phyloP scores from a whole-genome alignment of 345 rosid species.

The Capsella bursapastoris region DNA sequence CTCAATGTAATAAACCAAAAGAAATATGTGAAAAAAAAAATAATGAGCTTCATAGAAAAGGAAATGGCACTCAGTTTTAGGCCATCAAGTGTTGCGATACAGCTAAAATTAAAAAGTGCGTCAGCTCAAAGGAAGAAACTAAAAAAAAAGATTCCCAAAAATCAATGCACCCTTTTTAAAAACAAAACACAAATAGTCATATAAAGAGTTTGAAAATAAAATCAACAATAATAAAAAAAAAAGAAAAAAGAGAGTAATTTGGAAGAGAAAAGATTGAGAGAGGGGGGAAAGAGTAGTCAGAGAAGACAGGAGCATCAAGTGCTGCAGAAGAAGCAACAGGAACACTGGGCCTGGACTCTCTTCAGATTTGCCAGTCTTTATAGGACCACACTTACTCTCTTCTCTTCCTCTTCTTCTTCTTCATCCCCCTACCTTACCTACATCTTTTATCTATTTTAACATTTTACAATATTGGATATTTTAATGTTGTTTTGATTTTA shows the following conservation, averaged over 20 bases:
- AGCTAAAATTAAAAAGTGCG: constrained; percentile 40
- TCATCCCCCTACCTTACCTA: not conserved
- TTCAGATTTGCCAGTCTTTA: constrained; percentile 48
- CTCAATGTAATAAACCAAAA: constrained; percentile 3
- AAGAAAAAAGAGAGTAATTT: too few species aligned
- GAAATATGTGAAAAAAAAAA: not conserved
- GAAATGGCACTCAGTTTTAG: constrained; percentile 48
- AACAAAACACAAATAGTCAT: not conserved
- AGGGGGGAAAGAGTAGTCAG: constrained; percentile 44
- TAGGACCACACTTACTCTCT: constrained; percentile 37
- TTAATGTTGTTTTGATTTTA: constrained; percentile 48
- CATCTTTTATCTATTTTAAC: constrained; percentile 33
- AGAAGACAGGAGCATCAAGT: constrained; percentile 52
- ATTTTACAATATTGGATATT: constrained; percentile 47
- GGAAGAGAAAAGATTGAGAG: constrained; percentile 5
- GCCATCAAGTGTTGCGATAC: constrained; percentile 44
- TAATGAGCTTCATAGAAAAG: constrained; percentile 17
- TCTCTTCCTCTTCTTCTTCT: not conserved
- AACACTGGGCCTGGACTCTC: constrained; percentile 47
- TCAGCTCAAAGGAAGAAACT: constrained; percentile 14
- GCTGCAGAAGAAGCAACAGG: constrained; percentile 54
- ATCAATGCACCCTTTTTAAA: constrained; percentile 16
- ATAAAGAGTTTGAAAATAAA: not conserved
- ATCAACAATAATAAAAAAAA: not conserved
- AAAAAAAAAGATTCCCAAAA: constrained; percentile 24